Base-by-base conservation (phyloP, 306 rosid species). In the Cicer pinnatifidum region DNA sequence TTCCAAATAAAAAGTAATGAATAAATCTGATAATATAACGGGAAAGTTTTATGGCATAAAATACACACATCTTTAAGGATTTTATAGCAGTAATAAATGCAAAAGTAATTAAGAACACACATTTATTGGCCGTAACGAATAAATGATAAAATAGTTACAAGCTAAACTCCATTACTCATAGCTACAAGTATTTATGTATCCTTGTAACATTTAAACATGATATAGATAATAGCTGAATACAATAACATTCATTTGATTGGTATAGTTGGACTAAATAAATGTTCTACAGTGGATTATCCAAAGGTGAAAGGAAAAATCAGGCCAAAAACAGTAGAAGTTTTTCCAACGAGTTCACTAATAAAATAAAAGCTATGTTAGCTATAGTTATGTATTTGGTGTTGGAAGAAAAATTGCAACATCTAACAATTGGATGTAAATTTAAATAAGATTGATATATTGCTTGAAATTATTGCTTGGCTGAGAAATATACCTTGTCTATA, bases 401-500 rank as follows among this genome's bases (percentile, higher is more conserved):
- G 11, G 15, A 63, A 54, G 10, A 56, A 52, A 51, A 75, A 56
- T 58, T 8, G 74, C 1, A 15, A 54, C 46, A 71, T 38, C 43
- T 11, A 8, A 19, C n/a, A 60, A 73, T 6, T 35, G 65, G 17
- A 57, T 4, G 23, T 11, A 35, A 46, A 15, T 15, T 38, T 60
- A 45, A 76, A 69, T 59, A 72, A n/a, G 15, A 65, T 41, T 28
- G 13, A 62, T 15, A 10, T 39, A 56, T 52, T 62, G 71, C 66
- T 69, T 20, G 72, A 48, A 61, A 58, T 28, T 17, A 62, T 67
- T 45, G 35, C 57, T 80, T 67, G 56, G 54, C 73, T 13, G 47
- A 77, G 60, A 71, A 68, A 69, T 51, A 71, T 74, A 95, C 99
- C 99, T 91, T 95, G 99, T 74, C 96, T 77, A 74, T 95, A 95